Evolutionary conservation across 2,329 filamentous ascomycete species (phyloP).

Genomic region (Venturia asperata): DNA sequence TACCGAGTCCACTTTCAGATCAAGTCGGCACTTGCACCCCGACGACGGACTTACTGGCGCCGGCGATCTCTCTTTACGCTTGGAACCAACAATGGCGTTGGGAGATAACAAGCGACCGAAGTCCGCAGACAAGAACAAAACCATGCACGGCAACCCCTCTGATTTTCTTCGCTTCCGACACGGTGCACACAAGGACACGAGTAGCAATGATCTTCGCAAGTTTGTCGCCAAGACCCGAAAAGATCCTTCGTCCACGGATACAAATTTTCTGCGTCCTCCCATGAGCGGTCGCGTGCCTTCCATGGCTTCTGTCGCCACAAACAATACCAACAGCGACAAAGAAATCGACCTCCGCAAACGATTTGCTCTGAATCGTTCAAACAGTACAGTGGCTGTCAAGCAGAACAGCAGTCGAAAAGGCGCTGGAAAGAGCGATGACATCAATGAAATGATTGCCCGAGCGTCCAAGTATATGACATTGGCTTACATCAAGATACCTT

Average conservation of each 20-base stretch:
- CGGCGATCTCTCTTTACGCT: conserved; percentile 70
- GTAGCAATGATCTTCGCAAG: conserved; percentile 14
- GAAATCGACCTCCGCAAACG: conserved; percentile 26
- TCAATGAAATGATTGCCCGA: conserved; percentile 92
- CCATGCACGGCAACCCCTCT: conserved; percentile 25
- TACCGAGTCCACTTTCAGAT: not conserved
- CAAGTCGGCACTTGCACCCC: conserved; percentile 10
- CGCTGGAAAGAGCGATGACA: conserved; percentile 70
- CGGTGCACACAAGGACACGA: conserved; percentile 13
- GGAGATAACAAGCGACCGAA: conserved; percentile 36
- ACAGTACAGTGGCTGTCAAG: conserved; percentile 37
- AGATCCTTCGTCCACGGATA: not conserved
- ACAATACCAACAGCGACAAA: conserved; percentile 11
- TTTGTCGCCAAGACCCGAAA: not conserved
- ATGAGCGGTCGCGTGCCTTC: conserved; percentile 3
- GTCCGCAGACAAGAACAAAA: conserved; percentile 21
- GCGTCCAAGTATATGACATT: conserved; percentile 98
- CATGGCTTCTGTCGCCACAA: not conserved
- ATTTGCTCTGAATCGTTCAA: conserved; percentile 33
- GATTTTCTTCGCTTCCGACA: conserved; percentile 16
- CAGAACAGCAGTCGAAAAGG: conserved; percentile 45
- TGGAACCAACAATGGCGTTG: conserved; percentile 70
- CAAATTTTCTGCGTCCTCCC: conserved; percentile 5
- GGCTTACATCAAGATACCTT: conserved; percentile 88
- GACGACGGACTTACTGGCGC: conserved; percentile 46